These are phyloP conservation scores for Blastobotrys serpentis DNA, from an alignment of 1,139 yeast species.

Conservation along the genomic window DNA sequence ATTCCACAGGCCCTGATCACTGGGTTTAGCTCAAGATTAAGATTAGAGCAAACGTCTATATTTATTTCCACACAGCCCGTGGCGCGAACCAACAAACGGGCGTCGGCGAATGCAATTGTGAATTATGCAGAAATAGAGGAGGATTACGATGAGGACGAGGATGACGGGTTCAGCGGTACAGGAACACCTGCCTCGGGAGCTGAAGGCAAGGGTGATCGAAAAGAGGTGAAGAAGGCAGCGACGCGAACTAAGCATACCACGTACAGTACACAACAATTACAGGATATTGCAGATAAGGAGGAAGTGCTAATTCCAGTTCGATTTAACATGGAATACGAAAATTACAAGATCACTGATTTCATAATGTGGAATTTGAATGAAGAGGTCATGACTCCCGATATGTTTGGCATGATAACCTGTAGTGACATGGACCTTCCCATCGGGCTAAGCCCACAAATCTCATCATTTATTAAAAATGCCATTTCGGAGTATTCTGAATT, in stretches of 20 bases:
- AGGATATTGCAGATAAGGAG: constrained; percentile 39
- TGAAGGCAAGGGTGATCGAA: constrained; percentile 8
- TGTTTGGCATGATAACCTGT: constrained; percentile 76
- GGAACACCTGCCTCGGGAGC: constrained; percentile 13
- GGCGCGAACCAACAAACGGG: constrained; percentile 75
- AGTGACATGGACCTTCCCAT: constrained; percentile 77
- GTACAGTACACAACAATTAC: constrained; percentile 38
- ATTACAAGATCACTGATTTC: constrained; percentile 64
- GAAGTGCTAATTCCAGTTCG: constrained; percentile 73
- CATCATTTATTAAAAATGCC: constrained; percentile 73
- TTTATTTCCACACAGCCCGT: constrained; percentile 69
- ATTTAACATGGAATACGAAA: constrained; percentile 68
- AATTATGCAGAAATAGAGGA: constrained; percentile 83
- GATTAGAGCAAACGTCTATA: constrained; percentile 65
- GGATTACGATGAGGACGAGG: constrained; percentile 72
- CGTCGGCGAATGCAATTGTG: constrained; percentile 54
- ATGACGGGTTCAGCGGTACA: constrained; percentile 34
- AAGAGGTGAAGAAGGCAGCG: constrained; percentile 34
- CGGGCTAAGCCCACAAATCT: constrained; percentile 60
- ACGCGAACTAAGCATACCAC: constrained; percentile 34
- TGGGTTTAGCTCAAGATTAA: constrained; percentile 63
- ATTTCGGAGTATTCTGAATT: constrained; percentile 69
- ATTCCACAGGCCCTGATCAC: constrained; percentile 76
- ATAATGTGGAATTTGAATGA: constrained; percentile 92
- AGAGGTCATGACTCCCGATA: constrained; percentile 69